These are phyloP conservation scores for Ajuga chamaepitys DNA, from an alignment of 257 asterid genomes.

Conservation along the genomic window DNA sequence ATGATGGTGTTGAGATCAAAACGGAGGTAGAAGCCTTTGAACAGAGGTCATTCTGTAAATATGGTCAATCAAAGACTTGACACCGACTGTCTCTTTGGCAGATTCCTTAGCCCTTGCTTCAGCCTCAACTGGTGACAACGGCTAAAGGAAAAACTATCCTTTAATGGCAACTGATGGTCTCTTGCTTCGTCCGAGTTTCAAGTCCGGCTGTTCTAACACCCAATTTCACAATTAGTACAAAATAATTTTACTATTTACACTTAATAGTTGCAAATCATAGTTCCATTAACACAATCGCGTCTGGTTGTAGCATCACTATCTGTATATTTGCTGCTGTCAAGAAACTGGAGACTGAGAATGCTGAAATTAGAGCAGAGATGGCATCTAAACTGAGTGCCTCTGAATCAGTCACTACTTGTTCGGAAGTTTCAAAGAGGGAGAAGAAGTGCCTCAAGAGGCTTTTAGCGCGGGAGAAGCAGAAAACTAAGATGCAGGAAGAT, in stretches of 20 bases:
- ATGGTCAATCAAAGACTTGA: conserved; percentile 64
- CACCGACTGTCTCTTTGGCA: conserved; percentile 67
- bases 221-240: no score
- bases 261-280: no score
- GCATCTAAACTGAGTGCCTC: conserved; percentile 85
- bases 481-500: conserved; percentile 82
- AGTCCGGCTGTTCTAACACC: conserved; percentile 63
- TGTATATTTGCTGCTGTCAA: conserved; percentile 67
- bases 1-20: conserved; percentile 88
- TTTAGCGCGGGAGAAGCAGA: conserved; percentile 84
- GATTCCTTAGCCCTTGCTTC: conserved; percentile 75
- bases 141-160: conserved; percentile 69
- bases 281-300: no score
- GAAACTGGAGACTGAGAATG: conserved; percentile 77
- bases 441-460: conserved; percentile 72
- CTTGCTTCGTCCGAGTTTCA: conserved; percentile 80
- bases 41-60: conserved; percentile 82
- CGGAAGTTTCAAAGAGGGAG: conserved; percentile 88
- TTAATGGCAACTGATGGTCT: conserved; percentile 60
- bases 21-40: conserved; percentile 57
- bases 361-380: conserved; percentile 92
- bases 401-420: conserved; percentile 60
- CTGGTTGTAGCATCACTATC: no score
- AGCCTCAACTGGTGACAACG: conserved; percentile 67
- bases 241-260: no score